These are phyloP conservation scores for Trypanosoma rangeli DNA, from an alignment of 208 protist species.

Conservation along the genomic window DNA sequence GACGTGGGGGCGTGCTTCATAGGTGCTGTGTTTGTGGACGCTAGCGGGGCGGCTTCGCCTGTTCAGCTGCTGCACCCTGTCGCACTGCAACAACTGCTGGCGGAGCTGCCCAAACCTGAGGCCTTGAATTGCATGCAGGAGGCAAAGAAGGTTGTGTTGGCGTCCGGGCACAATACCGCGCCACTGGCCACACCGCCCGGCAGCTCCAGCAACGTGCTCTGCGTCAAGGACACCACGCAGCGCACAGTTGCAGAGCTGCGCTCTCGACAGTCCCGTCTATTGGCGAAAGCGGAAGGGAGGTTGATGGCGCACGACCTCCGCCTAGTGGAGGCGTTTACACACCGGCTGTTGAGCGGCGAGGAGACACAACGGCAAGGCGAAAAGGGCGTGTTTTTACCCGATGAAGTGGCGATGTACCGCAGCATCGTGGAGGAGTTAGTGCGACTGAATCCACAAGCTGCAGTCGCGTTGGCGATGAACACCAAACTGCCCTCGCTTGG, in stretches of 20 bases:
- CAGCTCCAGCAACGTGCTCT: slow-evolving; percentile 21
- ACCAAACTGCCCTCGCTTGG: slow-evolving; percentile 44
- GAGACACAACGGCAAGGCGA: neutral
- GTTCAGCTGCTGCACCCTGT: slow-evolving; percentile 28
- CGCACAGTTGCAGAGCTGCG: slow-evolving; percentile 31
- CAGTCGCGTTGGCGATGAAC: slow-evolving; percentile 63
- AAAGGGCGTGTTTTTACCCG: slow-evolving; percentile 3
- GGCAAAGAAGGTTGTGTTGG: slow-evolving; percentile 14
- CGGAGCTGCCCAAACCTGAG: slow-evolving; percentile 24
- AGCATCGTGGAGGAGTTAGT: slow-evolving; percentile 57
- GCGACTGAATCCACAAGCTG: slow-evolving; percentile 31
- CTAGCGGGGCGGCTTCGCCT: neutral
- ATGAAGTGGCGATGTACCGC: slow-evolving; percentile 42
- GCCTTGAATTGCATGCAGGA: slow-evolving; percentile 33
- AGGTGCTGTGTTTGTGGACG: slow-evolving; percentile 14
- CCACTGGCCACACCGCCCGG: neutral
- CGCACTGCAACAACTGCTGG: slow-evolving; percentile 26
- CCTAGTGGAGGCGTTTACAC: slow-evolving; percentile 26
- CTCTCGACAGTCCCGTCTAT: slow-evolving; percentile 44
- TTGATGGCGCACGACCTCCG: slow-evolving; percentile 35
- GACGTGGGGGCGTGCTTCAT: slow-evolving; percentile 30
- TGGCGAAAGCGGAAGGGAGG: slow-evolving; percentile 45
- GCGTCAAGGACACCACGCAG: slow-evolving; percentile 37
- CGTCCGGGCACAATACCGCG: neutral
- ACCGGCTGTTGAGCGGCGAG: slow-evolving; percentile 15